Percentiles rank a stretch among this genome's conserved stretches.
Conservation (phyloP, 2,329 filamentous ascomycete genomes). For the Hypoxylon sp. region DNA sequence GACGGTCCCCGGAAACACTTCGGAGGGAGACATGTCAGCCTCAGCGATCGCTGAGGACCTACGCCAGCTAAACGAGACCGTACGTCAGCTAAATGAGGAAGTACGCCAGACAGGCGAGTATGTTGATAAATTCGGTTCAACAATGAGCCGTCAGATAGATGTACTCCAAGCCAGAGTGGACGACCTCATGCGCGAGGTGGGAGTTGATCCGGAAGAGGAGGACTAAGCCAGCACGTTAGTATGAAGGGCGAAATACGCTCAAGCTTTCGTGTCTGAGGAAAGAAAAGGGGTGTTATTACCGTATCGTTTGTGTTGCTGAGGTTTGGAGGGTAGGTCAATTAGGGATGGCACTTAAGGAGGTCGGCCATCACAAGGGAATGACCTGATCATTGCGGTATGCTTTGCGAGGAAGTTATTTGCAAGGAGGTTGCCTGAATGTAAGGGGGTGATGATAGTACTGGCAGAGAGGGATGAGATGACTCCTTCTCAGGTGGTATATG, state of each 20-base stretch:
- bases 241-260: background rate
- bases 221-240: background rate
- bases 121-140: too few relatives aligned
- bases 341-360: background rate
- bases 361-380: background rate
- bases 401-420: too few relatives aligned
- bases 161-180: background rate
- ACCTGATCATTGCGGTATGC: background rate
- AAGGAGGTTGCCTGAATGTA: too few relatives aligned
- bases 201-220: background rate
- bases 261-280: background rate
- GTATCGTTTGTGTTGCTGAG: background rate
- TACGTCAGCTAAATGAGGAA: too few relatives aligned
- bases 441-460: too few relatives aligned
- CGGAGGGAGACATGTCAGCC: background rate
- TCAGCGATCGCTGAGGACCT: background rate
- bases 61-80: too few relatives aligned
- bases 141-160: background rate
- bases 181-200: background rate
- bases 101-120: too few relatives aligned
- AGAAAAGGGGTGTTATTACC: background rate
- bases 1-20: background rate
- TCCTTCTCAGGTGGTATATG: too few relatives aligned
- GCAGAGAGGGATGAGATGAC: too few relatives aligned
- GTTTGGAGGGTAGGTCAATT: background rate